Evolutionary conservation across 163 green algal genomes (phyloP), one percentile per base, ranked within the genome.

Genomic region (Botryococcus braunii): DNA sequence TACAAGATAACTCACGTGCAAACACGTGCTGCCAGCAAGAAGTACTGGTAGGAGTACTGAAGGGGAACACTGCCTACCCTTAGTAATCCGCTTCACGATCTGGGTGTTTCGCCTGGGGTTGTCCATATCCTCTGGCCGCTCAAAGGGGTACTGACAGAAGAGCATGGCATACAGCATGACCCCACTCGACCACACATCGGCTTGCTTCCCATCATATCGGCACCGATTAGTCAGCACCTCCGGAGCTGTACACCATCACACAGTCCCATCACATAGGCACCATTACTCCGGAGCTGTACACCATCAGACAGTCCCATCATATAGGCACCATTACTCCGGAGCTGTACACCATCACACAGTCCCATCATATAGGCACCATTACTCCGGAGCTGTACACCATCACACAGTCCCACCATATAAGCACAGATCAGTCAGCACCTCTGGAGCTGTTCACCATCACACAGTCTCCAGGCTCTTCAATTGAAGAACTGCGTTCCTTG

Each of bases 101-200:
- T 69, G 67, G 68, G 75, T 63, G 65, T 82, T 80, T 48, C 69
- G 71, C 68, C 77, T 36, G 5, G 48, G 65, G 35, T 66, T 38
- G 38, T 48, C 25, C 38, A 38, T 50, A 38, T 66, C 59, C 59
- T 66, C 59, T n/a, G 59, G 59, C 34, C 59, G 59, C 5, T 85
- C 80, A 63, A 91, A 91, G 25, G 85, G 85, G 69, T 91, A 91
- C 29, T 70, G 69, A 6, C 77, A 83, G 23, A 81, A 72, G 32
- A 89, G 69, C 82, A 89, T 89, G 38, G 87, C 79, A 73, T 85
- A 91, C 56, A 91, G 73, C 48, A 83, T 86, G 29, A 91, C 85
- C 27, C 74, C 74, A 43, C 74, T 76, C 21, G 62, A 73, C 74
- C 74, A 79, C 7, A 79, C 67, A 62, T 79, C 74, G 36, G 69